These are phyloP conservation scores for Termitomyces sp. DNA, from an alignment of 768 basidiomycete genomes.

Conservation along the genomic window DNA sequence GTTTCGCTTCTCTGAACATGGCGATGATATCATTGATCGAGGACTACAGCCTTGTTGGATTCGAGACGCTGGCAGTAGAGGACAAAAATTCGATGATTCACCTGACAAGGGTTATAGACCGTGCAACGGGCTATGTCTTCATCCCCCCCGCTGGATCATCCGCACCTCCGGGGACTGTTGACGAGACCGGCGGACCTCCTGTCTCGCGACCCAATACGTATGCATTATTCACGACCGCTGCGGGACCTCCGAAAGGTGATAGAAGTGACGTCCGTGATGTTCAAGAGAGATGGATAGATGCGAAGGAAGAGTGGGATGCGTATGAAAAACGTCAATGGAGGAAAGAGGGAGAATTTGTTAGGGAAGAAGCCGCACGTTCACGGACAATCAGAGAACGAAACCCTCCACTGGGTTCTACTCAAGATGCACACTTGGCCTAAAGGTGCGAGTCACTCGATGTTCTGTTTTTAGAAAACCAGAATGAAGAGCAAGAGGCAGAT, in stretches of 20 bases:
- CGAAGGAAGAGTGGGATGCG: slow-evolving; percentile 77
- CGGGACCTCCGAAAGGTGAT: slow-evolving; percentile 48
- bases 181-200: slow-evolving; percentile 32
- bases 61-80: slow-evolving; percentile 97
- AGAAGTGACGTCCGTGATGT: slow-evolving; percentile 65
- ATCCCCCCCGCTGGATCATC: slow-evolving; percentile 47
- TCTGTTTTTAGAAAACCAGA: neutral
- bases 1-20: slow-evolving; percentile 79
- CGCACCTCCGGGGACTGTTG: slow-evolving; percentile 33
- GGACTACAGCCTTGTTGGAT: slow-evolving; percentile 89
- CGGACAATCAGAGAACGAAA: slow-evolving; percentile 31
- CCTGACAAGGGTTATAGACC: slow-evolving; percentile 79
- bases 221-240: slow-evolving; percentile 64
- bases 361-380: slow-evolving; percentile 38
- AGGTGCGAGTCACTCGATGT: neutral
- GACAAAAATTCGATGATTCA: slow-evolving; percentile 96
- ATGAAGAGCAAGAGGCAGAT: neutral
- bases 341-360: slow-evolving; percentile 60
- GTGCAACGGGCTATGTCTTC: slow-evolving; percentile 90
- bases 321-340: slow-evolving; percentile 78
- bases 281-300: slow-evolving; percentile 94
- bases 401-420: slow-evolving; percentile 4
- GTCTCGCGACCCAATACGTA: slow-evolving; percentile 60
- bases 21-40: slow-evolving; percentile 91
- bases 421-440: slow-evolving; percentile 15